A percentile compares a stretch with the other conserved stretches of the same genome.
phyloP scores from a whole-genome alignment of 2,329 filamentous ascomycete species.

The Cordyceps farinosa region DNA sequence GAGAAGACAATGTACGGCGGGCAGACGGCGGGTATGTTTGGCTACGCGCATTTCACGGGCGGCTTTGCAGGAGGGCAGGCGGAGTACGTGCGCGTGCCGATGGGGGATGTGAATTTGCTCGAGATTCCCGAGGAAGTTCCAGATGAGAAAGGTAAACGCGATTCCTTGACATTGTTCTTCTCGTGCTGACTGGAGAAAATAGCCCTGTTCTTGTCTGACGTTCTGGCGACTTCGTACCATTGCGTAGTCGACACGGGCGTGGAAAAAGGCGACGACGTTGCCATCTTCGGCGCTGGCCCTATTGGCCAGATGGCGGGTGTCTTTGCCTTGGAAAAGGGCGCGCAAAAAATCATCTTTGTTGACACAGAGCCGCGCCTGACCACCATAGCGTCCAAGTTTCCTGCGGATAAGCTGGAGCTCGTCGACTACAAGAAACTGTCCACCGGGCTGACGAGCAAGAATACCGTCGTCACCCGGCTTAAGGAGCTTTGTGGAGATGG shows the following conservation, averaged over 20 bases:
- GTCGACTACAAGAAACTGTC: conserved; percentile 64
- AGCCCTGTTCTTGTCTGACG: conserved; percentile 73
- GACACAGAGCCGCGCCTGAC: conserved; percentile 70
- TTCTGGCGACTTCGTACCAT: conserved; percentile 75
- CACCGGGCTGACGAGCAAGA: conserved; percentile 53
- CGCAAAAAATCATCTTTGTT: conserved; percentile 72
- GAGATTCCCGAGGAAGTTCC: conserved; percentile 74
- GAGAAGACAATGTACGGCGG: conserved; percentile 75
- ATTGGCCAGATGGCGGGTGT: conserved; percentile 81
- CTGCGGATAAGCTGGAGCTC: conserved; percentile 56
- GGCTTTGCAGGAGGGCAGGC: conserved; percentile 86
- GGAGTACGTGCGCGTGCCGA: conserved; percentile 79
- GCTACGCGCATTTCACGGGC: conserved; percentile 75
- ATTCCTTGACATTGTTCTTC: neutral
- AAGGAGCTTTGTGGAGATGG: conserved; percentile 66
- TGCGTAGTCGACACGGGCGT: conserved; percentile 79
- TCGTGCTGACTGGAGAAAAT: neutral
- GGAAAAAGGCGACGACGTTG: conserved; percentile 72
- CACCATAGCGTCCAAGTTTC: conserved; percentile 61
- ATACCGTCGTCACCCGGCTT: conserved; percentile 65
- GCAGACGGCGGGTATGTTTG: conserved; percentile 69
- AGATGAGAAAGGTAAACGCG: conserved; percentile 65
- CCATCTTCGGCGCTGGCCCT: conserved; percentile 81
- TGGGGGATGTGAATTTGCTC: conserved; percentile 76
- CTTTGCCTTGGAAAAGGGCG: conserved; percentile 72